Conservation (phyloP, 1,284 basidiomycete species). For the Ceratobasidium sp. region DNA sequence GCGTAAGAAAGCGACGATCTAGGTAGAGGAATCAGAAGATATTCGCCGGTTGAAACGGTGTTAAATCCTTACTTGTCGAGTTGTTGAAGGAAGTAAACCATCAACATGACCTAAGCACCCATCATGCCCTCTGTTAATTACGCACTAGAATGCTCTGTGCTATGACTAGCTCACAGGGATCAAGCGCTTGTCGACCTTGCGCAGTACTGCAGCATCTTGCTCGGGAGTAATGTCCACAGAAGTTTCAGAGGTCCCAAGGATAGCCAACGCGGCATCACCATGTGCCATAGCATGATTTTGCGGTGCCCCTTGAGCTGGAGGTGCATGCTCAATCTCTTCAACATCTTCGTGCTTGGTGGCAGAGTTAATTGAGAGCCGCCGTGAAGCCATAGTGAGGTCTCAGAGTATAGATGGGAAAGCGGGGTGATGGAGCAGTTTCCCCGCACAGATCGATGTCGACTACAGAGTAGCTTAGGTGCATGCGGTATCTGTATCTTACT, state of each 20-base stretch:
- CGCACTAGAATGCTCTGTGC: not conserved
- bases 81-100: constrained; percentile 63
- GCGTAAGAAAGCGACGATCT: constrained; percentile 63
- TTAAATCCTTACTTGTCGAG: constrained; percentile 58
- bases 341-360: constrained; percentile 33
- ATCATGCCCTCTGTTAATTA: not conserved
- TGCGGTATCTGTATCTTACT: constrained; percentile 31
- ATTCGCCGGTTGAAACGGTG: not conserved
- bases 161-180: constrained; percentile 54
- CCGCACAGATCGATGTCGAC: constrained; percentile 11
- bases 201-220: constrained; percentile 58
- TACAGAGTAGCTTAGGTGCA: not conserved
- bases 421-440: not conserved
- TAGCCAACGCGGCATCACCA: constrained; percentile 59
- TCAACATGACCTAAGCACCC: constrained; percentile 54
- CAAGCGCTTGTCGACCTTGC: constrained; percentile 62
- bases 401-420: constrained; percentile 8
- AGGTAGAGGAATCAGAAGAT: not conserved
- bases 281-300: not conserved
- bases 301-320: constrained; percentile 46
- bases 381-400: constrained; percentile 17
- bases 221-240: constrained; percentile 56
- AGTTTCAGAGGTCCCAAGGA: constrained; percentile 55
- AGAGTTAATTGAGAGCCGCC: constrained; percentile 23
- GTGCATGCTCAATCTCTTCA: constrained; percentile 41